A percentile compares a stretch with the other conserved stretches of the same genome.
Evolutionary conservation across 2,329 filamentous ascomycete species (phyloP).

Genomic region (Exophiala sideris): DNA sequence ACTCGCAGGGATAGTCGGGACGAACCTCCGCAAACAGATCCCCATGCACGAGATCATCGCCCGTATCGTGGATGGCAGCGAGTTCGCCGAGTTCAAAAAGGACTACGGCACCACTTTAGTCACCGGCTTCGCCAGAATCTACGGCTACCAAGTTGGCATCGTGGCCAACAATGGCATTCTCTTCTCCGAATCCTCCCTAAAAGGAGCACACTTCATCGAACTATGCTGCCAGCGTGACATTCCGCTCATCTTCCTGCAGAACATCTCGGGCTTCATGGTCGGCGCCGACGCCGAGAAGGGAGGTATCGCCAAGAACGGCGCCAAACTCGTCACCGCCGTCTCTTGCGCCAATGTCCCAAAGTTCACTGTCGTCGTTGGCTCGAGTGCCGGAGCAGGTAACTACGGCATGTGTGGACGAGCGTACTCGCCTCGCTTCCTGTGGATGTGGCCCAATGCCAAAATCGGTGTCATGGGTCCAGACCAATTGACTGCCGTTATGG

Average conservation of each 20-base stretch:
- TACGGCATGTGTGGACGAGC: constrained; percentile 97
- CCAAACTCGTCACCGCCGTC: constrained; percentile 93
- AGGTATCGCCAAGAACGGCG: constrained; percentile 96
- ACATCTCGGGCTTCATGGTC: constrained; percentile 98
- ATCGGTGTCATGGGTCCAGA: constrained; percentile 95
- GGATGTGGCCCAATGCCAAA: constrained; percentile 97
- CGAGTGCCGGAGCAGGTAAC: constrained; percentile 89
- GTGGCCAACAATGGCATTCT: constrained; percentile 95
- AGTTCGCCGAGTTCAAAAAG: constrained; percentile 91
- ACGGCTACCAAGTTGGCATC: constrained; percentile 87
- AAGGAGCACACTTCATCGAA: constrained; percentile 96
- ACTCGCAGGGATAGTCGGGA: constrained; percentile 82
- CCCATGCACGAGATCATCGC: constrained; percentile 88
- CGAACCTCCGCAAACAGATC: constrained; percentile 81
- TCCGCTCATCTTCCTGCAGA: constrained; percentile 89
- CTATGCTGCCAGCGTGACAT: constrained; percentile 87
- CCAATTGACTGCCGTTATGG: constrained; percentile 90
- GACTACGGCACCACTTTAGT: constrained; percentile 86
- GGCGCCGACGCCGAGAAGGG: constrained; percentile 86
- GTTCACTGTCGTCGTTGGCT: constrained; percentile 93
- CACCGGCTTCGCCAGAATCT: constrained; percentile 85
- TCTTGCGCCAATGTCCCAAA: constrained; percentile 93
- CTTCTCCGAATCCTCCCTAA: constrained; percentile 82
- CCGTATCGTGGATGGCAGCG: constrained; percentile 83
- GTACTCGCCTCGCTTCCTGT: constrained; percentile 85